Evolutionary conservation across 2,329 filamentous ascomycete species (phyloP).

Genomic region (Claviceps sp.): DNA sequence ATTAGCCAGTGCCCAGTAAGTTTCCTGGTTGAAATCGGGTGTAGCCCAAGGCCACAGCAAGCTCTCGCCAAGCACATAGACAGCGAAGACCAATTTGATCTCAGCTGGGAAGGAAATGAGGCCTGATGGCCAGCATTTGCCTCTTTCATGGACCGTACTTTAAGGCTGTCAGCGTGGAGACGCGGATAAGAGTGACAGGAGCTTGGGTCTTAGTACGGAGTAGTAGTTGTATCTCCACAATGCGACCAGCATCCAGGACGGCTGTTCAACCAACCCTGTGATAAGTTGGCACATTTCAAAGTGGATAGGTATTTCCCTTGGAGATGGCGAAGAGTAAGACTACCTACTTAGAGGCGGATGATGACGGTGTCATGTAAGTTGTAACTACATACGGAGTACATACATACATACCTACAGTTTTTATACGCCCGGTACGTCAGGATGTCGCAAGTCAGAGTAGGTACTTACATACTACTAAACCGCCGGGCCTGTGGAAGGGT

Average conservation of each 20-base stretch:
- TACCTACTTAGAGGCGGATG: too few species aligned
- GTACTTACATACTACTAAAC: neutral
- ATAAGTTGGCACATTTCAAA: neutral
- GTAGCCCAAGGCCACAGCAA: neutral
- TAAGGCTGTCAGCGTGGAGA: neutral
- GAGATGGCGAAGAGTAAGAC: neutral
- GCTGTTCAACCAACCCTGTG: neutral
- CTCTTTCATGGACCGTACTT: neutral
- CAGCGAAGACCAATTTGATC: neutral
- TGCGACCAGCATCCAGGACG: neutral
- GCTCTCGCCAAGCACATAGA: too few species aligned
- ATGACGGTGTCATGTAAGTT: neutral
- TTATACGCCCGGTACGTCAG: neutral
- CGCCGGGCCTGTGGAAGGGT: neutral
- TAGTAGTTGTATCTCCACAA: conserved; percentile 1
- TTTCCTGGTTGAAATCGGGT: neutral
- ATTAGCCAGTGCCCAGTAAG: neutral
- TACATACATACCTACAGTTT: neutral
- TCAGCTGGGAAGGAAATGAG: neutral
- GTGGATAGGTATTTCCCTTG: neutral
- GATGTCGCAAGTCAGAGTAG: neutral
- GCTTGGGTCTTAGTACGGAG: neutral
- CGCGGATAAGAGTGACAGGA: neutral
- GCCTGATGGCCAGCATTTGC: neutral
- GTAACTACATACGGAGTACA: neutral